Percentiles rank a stretch among this genome's conserved stretches.
phyloP scores from a whole-genome alignment of 2,329 filamentous ascomycete species.

The Aspergillus sp. region DNA sequence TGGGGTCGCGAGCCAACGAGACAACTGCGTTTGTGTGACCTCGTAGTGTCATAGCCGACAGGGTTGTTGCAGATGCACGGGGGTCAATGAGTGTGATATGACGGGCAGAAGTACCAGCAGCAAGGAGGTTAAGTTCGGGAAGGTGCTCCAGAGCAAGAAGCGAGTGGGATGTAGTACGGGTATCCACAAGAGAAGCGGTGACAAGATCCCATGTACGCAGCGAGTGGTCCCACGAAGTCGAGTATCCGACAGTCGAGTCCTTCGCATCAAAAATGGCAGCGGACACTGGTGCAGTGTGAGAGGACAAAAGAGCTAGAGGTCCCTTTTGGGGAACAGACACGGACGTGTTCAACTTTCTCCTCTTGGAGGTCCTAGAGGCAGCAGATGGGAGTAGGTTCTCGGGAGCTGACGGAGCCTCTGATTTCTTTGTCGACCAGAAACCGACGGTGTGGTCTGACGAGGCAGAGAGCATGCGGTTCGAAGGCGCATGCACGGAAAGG shows the following conservation, averaged over 20 bases:
- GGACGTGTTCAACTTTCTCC: conserved; percentile 66
- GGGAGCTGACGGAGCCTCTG: conserved; percentile 69
- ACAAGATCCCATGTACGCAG: conserved; percentile 87
- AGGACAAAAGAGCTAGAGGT: conserved; percentile 66
- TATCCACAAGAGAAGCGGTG: conserved; percentile 72
- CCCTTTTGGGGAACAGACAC: conserved; percentile 65
- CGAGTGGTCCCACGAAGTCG: conserved; percentile 84
- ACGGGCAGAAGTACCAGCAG: conserved; percentile 75
- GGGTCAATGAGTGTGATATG: conserved; percentile 94
- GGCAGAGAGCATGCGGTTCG: conserved; percentile 76
- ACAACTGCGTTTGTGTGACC: conserved; percentile 76
- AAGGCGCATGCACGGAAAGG: conserved; percentile 67
- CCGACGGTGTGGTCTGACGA: conserved; percentile 78
- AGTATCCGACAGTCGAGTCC: conserved; percentile 86
- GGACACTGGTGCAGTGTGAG: conserved; percentile 70
- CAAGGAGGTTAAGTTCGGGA: conserved; percentile 58
- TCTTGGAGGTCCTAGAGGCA: conserved; percentile 62
- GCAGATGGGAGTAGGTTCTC: conserved; percentile 63
- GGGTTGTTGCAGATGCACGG: conserved; percentile 67
- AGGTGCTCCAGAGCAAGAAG: conserved; percentile 75
- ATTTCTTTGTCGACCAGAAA: conserved; percentile 81
- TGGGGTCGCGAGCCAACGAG: conserved; percentile 54
- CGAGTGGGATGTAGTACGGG: conserved; percentile 76
- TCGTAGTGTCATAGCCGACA: conserved; percentile 83
- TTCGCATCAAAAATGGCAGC: conserved; percentile 78